Evolutionary conservation across 2,329 filamentous ascomycete genomes (phyloP).

Genomic region (Aureobasidium melanogenum): DNA sequence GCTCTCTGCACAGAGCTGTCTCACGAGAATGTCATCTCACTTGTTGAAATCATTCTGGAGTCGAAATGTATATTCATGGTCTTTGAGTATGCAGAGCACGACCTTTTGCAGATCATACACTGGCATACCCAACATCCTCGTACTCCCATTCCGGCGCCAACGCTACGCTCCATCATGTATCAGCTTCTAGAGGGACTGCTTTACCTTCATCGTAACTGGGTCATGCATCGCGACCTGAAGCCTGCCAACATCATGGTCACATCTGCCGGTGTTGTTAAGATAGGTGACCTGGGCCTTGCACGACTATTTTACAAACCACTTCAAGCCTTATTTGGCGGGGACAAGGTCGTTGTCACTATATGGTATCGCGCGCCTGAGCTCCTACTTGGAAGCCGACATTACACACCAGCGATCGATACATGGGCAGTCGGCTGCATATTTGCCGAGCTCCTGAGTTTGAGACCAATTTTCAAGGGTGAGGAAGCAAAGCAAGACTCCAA

Average conservation of each 20-base stretch:
- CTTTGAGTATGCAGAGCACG: constrained; percentile 97
- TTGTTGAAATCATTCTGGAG: constrained; percentile 93
- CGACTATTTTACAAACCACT: constrained; percentile 90
- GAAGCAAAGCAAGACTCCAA: constrained; percentile 99
- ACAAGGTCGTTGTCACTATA: constrained; percentile 98
- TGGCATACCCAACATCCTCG: constrained; percentile 86
- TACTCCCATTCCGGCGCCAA: constrained; percentile 78
- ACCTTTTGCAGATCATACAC: constrained; percentile 94
- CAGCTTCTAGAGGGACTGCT: constrained; percentile 91
- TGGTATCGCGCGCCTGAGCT: constrained; percentile 97
- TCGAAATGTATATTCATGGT: constrained; percentile 99
- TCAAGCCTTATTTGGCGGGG: constrained; percentile 82
- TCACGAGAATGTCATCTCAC: constrained; percentile 80
- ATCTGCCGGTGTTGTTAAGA: constrained; percentile 79
- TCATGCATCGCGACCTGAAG: constrained; percentile 92
- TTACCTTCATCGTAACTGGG: constrained; percentile 94
- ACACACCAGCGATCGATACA: constrained; percentile 92
- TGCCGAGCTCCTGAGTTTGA: constrained; percentile 78
- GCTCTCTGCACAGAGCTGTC: constrained; percentile 85
- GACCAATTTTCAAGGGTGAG: constrained; percentile 96
- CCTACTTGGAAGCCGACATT: constrained; percentile 85
- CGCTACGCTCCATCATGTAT: constrained; percentile 89
- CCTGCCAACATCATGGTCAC: constrained; percentile 99
- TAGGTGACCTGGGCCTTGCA: constrained; percentile 87
- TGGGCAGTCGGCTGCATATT: constrained; percentile 99